Evolutionary conservation across 164 flowering plant species (phyloP), one percentile per base, ranked within the genome.

Genomic region (Tetracentron sinense): DNA sequence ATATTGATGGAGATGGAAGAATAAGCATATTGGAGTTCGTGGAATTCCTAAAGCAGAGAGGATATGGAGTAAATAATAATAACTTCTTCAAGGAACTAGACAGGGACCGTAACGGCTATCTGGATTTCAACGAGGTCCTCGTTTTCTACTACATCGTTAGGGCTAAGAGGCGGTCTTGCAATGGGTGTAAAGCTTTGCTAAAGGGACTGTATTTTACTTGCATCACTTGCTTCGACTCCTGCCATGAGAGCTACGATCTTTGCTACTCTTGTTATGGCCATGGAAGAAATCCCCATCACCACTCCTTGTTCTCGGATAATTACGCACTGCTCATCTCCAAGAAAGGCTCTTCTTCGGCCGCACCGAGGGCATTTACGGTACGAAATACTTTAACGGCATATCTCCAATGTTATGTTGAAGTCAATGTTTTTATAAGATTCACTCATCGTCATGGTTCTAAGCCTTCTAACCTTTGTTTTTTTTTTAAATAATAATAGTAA

Each of bases 121-220:
- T 65, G 10, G 68, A 65, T 17, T 65, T 65, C 54, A 1, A 15
- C 23, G 68, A 65, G 35, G 10, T 48, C 20, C 22, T 65, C 6
- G 25, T 52, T 0, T 29, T 56, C 15, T 65, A 26, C 55, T 56
- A 65, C 46, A 30, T 65, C 8, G 7, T 56, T 17, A 56, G 48
- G 22, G 19, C 30, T 7, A 53, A 35, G 3, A 33, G 47, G 11
- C 17, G 7, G 5, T 35, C 14, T 20, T 57, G 47, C 21, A 29
- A 33, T 20, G 61, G 61, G 6, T 57, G 61, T 38, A 17, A 29
- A 8, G 12, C 27, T 15, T 35, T 57, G 8, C 11, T 57, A 12
- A 22, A 57, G 46, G 61, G 61, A 3, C 17, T 47, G 29, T 64
- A 56, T 22, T 47, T 56, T 17, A 64, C 61, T 6, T 56, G 68